Evolutionary conservation across 169 alveolate species (phyloP), one percentile per base, ranked within the genome.

Genomic region (Cryptosporidium sp.): DNA sequence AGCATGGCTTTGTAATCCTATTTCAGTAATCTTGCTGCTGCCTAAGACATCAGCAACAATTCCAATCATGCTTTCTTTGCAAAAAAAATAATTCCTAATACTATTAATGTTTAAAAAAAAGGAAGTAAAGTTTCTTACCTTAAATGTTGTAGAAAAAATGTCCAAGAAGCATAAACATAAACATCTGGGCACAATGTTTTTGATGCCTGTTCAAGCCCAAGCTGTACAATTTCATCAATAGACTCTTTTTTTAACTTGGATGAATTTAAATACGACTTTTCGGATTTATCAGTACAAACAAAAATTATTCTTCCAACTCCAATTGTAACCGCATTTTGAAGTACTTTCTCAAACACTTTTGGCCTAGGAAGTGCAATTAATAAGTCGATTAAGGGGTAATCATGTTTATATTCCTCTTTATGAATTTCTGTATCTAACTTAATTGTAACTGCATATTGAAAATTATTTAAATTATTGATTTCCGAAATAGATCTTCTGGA

Each of bases 321-420:
- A 23, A 92, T 73, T 68, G 94, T 92, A n/a, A 92, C 93, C 10
- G 95, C 70, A 84, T 61, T 35, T 35, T 52, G 68, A 6, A 62
- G 75, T 45, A 37, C 33, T 10, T 93, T 93, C 58, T 93, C 95
- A 68, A 93, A 87, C 9, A 94, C 70, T 69, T 93, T 92, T 16
- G 95, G 95, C 31, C 95, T 85, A 16, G 95, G 95, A 12, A 93
- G 91, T n/a, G 94, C 95, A 69, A 93, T 75, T 12, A 92, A 91
- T 44, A 93, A 70, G 86, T 93, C 95, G 29, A 93, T 75, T 9
- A 92, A 62, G 8, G 95, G 95, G 31, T 62, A 80, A 4, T 80
- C 75, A n/a, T 44, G 45, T 12, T 53, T 44, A 35, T 45, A 80
- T 18, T 60, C 23, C 8, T n/a, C 80, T 62, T 33, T 80, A 62